Evolutionary conservation across 2,329 filamentous ascomycete species (phyloP), one percentile per base, ranked within the genome.

Genomic region (Teratosphaeria destructans): DNA sequence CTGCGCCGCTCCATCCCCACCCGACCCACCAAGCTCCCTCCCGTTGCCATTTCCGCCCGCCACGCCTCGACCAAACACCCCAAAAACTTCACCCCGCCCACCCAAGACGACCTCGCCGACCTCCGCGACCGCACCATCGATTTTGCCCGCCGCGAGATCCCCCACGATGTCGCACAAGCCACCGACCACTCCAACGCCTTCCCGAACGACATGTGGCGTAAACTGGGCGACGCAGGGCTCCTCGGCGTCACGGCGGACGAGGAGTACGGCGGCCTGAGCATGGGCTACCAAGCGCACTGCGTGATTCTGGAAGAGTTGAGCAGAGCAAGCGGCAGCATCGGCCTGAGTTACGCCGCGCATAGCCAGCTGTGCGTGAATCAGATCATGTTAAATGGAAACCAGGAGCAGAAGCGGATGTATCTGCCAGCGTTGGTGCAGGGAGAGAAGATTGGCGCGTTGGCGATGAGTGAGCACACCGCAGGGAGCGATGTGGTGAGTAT

Each of bases 281-380:
- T 97, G 85, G 94, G 94, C 11, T 99, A 97, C 75, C 93, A 97
- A 77, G 93, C 94, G 53, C 94, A 99, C 76, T 95, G 90, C 71
- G 80, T 96, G 6, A 90, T 96, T 54, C 88, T 97, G 85, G 94
- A 99, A 76, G 94, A 97, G 79, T 80, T 99, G 52, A 94, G 88
- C 59, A 83, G 93, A 60, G 93, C 93, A 2, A 93, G 88, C 57
- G 92, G 82, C 75, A 74, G 59, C 63, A 90, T 95, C 68, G 93
- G 85, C 0, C 82, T 99, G 54, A 95, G 90, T 66, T 99, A 97
- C 73, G 93, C 93, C 2, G 94, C 94, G 7, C 94, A 99, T 76
- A 94, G 89, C 34, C 94, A 99, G 75, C 82, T 99, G 57, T 97
- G 94, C 76, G 88, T 97, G 61, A 99, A 99, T 75, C 94, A 99